These are phyloP conservation scores for Hemileccinum impolitum DNA, from an alignment of 768 basidiomycete genomes.

Conservation along the genomic window DNA sequence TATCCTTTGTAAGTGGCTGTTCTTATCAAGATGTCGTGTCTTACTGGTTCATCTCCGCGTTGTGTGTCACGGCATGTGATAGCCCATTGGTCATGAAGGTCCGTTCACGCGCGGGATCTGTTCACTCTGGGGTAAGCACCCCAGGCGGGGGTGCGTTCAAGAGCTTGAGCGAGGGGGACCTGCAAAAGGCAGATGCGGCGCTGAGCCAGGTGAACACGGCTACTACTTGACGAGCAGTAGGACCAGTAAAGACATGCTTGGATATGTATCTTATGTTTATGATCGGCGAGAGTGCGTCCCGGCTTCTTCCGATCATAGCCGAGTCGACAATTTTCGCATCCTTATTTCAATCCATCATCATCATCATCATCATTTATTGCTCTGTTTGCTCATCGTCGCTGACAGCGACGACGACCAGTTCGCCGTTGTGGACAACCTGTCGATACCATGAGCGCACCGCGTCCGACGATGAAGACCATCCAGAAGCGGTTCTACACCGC, in stretches of 20 bases:
- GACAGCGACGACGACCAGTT: slow-evolving; percentile 12
- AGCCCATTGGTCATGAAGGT: slow-evolving; percentile 91
- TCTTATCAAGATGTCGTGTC: slow-evolving; percentile 13
- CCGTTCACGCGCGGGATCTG: slow-evolving; percentile 75
- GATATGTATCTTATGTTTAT: slow-evolving; percentile 15
- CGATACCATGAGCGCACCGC: slow-evolving; percentile 33
- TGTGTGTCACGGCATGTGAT: background rate
- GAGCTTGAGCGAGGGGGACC: slow-evolving; percentile 83
- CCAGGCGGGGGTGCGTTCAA: slow-evolving; percentile 80
- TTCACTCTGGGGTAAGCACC: slow-evolving; percentile 74
- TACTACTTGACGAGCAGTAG: too few relatives aligned
- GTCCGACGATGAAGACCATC: slow-evolving; percentile 45
- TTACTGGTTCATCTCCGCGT: slow-evolving; percentile 4
- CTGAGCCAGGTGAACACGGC: slow-evolving; percentile 55
- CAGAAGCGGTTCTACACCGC: slow-evolving; percentile 51
- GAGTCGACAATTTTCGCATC: background rate
- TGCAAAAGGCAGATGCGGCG: slow-evolving; percentile 84
- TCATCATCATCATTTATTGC: background rate
- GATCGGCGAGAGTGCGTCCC: slow-evolving; percentile 7
- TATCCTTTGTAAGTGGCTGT: slow-evolving; percentile 74
- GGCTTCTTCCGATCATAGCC: slow-evolving; percentile 16
- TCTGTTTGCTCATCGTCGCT: slow-evolving; percentile 6
- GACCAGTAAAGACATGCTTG: slow-evolving; percentile 1
- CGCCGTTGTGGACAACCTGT: background rate
- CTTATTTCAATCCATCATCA: background rate